Conservation (phyloP, 169 alveolate genomes). For the Cryptosporidium sp. region DNA sequence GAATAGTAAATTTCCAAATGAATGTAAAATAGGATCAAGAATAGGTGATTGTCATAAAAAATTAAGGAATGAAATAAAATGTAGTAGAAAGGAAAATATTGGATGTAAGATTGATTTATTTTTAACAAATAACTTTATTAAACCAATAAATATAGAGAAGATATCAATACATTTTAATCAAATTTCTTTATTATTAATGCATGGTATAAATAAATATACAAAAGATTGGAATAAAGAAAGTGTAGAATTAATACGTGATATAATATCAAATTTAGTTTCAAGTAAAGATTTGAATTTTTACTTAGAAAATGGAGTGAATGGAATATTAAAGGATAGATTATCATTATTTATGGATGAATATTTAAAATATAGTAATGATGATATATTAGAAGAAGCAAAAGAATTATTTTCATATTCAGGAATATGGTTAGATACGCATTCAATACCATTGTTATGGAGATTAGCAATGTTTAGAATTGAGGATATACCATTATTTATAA, state of each 20-base stretch:
- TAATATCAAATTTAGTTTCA: constrained; percentile 25
- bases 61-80: constrained; percentile 71
- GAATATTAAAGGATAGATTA: constrained; percentile 18
- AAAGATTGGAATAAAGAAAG: constrained; percentile 18
- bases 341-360: constrained; percentile 27
- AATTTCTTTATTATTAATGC: constrained; percentile 45
- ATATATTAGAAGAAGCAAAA: not conserved
- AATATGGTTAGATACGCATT: constrained; percentile 30
- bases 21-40: constrained; percentile 79
- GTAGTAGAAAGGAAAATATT: not conserved
- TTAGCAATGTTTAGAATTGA: constrained; percentile 54
- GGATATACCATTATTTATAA: constrained; percentile 29
- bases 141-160: constrained; percentile 72
- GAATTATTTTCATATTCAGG: constrained; percentile 52
- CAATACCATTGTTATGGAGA: constrained; percentile 59
- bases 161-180: constrained; percentile 18
- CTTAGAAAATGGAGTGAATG: constrained; percentile 33
- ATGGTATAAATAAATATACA: constrained; percentile 21
- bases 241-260: not conserved
- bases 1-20: constrained; percentile 78
- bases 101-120: constrained; percentile 75
- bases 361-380: not conserved
- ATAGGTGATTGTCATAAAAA: constrained; percentile 79
- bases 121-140: constrained; percentile 76
- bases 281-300: constrained; percentile 12